Base-by-base conservation (phyloP, 768 basidiomycete species). In the Suillus brevipes region DNA sequence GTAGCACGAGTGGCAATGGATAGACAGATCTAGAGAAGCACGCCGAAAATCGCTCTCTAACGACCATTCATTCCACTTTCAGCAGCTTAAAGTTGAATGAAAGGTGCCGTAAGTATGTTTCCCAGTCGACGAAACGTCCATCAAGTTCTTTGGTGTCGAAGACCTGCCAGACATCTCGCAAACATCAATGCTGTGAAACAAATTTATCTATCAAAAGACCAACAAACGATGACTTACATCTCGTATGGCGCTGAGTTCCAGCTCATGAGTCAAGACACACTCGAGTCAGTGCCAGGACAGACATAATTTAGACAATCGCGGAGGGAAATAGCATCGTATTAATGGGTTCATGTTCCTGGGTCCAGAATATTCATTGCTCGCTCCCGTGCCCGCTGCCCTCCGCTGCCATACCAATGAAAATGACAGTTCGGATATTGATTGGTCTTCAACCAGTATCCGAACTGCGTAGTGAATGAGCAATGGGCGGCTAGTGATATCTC, bases 111-210 rank as follows among this genome's bases (percentile, higher is more conserved):
- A 45, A n/a, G 45, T 20, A n/a, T 12, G 9, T 45, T 12, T 45
- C 45, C 9, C 4, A 20, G 45, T 47, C n/a, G n/a, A n/a, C n/a
- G 45, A 47, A 47, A 23, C 10, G 2, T 23, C n/a, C n/a, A n/a
- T 47, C 45, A n/a, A 47, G 45, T 47, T 47, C 45, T n/a, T 12
- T 47, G 12, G n/a, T n/a, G 45, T 47, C n/a, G 20, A 23, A 47
- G 45, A n/a, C n/a, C 10, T 12, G 0, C 45, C 45, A n/a, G n/a
- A n/a, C n/a, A n/a, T n/a, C n/a, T 10, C 4, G n/a, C n/a, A 42
- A 42, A 18, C 2, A 42, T 42, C 18, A 18, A 72, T 89, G 94
- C 1, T 20, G 8, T 43, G 18, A 2, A 18, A 18, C 37, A 38
- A 38, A 38, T 2, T 13, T 13, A 38, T 10, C 2, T 9, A 20